Percentiles rank a stretch among this genome's conserved stretches.
Evolutionary conservation across 1,284 basidiomycete species (phyloP).

Genomic region (Cutaneotrichosporon dermatis): DNA sequence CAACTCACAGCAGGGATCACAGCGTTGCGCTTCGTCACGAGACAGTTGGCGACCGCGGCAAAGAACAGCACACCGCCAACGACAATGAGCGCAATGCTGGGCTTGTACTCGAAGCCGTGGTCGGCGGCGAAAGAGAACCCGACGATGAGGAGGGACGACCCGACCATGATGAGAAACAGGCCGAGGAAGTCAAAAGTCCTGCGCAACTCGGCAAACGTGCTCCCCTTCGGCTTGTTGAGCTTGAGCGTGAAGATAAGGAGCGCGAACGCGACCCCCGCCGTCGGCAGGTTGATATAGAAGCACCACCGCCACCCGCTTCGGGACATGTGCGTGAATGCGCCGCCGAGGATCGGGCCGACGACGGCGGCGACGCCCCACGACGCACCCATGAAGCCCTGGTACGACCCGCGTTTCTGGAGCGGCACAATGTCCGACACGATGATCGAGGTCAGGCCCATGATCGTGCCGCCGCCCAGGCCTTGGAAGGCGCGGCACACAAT

Average conservation of each 20-base stretch:
- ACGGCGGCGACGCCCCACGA: slow-evolving; percentile 47
- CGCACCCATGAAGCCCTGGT: slow-evolving; percentile 46
- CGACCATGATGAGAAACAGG: slow-evolving; percentile 60
- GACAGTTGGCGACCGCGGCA: slow-evolving; percentile 60
- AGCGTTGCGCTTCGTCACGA: slow-evolving; percentile 65
- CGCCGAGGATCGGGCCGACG: slow-evolving; percentile 50
- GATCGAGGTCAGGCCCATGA: slow-evolving; percentile 26
- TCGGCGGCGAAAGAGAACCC: slow-evolving; percentile 59
- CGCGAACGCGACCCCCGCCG: slow-evolving; percentile 56
- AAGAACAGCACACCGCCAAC: slow-evolving; percentile 63
- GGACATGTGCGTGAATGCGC: slow-evolving; percentile 30
- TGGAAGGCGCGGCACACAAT: slow-evolving; percentile 39
- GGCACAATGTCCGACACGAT: slow-evolving; percentile 41
- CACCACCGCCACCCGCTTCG: slow-evolving; percentile 25
- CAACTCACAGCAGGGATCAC: slow-evolving; percentile 57
- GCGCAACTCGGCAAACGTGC: slow-evolving; percentile 21
- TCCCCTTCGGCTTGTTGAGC: slow-evolving; percentile 55
- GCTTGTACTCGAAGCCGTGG: slow-evolving; percentile 44
- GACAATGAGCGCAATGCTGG: slow-evolving; percentile 69
- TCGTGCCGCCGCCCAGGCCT: slow-evolving; percentile 41
- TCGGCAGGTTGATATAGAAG: slow-evolving; percentile 43
- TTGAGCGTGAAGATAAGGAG: slow-evolving; percentile 76
- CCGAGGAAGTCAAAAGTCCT: slow-evolving; percentile 47
- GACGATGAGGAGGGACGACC: slow-evolving; percentile 71
- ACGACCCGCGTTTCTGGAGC: slow-evolving; percentile 44